Conservation (phyloP, 192 early-diverging fungal species). For the Neocallimastix lanati region DNA sequence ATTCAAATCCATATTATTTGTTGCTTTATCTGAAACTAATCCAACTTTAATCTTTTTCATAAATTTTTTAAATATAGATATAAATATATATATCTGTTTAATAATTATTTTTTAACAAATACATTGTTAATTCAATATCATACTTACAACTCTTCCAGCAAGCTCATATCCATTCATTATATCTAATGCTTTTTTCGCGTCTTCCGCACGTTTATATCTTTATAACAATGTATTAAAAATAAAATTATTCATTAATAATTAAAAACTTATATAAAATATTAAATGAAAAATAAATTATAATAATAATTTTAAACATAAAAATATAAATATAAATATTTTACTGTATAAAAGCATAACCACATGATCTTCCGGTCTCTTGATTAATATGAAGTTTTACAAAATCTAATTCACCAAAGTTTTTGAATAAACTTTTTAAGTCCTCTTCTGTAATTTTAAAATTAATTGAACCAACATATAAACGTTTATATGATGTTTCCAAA, state of each 20-base stretch:
- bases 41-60: slow-evolving; percentile 64
- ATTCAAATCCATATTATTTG: slow-evolving; percentile 11
- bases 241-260: too few species aligned
- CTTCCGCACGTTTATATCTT: slow-evolving; percentile 39
- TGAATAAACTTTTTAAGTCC: slow-evolving; percentile 65
- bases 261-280: slow-evolving; percentile 1
- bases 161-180: slow-evolving; percentile 72
- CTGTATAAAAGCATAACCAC: slow-evolving; percentile 66
- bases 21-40: slow-evolving; percentile 45
- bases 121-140: too few species aligned
- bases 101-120: too few species aligned
- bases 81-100: too few species aligned
- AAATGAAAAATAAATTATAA: too few species aligned
- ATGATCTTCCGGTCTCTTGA: slow-evolving; percentile 46
- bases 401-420: slow-evolving; percentile 69
- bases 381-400: slow-evolving; percentile 64
- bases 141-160: slow-evolving; percentile 41
- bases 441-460: slow-evolving; percentile 24
- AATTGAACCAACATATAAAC: slow-evolving; percentile 24
- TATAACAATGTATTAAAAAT: too few species aligned
- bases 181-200: slow-evolving; percentile 60
- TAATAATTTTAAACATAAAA: too few species aligned
- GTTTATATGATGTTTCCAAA: neutral
- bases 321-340: too few species aligned
- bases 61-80: too few species aligned